A percentile compares a stretch with the other conserved stretches of the same genome.
These are phyloP conservation scores for Elongisporangium anandrum DNA, from an alignment of 352 stramenopile species.

Conservation along the genomic window DNA sequence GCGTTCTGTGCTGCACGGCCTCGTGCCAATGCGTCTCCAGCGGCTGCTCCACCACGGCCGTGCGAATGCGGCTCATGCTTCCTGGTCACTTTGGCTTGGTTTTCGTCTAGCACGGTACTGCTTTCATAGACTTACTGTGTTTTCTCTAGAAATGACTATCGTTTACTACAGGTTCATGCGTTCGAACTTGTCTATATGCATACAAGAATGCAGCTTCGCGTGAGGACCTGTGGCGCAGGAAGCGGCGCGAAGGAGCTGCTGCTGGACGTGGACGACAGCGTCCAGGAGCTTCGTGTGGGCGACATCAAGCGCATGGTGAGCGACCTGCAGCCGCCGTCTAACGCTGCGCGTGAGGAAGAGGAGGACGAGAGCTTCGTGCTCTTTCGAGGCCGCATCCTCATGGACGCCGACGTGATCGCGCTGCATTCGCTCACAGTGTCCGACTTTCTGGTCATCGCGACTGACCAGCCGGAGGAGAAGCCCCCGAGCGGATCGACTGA, in stretches of 20 bases:
- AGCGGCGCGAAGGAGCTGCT: neutral
- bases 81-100: neutral
- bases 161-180: neutral
- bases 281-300: neutral
- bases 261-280: neutral
- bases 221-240: neutral
- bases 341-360: neutral
- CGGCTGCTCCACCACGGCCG: conserved; percentile 25
- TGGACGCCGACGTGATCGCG: conserved; percentile 53
- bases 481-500: conserved; percentile 12
- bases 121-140: neutral
- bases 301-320: neutral
- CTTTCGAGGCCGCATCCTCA: conserved; percentile 49
- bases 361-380: conserved; percentile 35
- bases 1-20: conserved; percentile 9
- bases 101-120: neutral
- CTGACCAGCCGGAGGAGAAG: conserved; percentile 18
- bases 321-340: neutral
- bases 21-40: conserved; percentile 18
- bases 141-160: neutral
- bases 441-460: conserved; percentile 68
- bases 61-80: conserved; percentile 20
- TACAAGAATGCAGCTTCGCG: neutral
- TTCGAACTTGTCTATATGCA: neutral
- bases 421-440: conserved; percentile 35